Evolutionary conservation across 192 early-diverging fungal genomes (phyloP).

Genomic region (Backusella luteola): DNA sequence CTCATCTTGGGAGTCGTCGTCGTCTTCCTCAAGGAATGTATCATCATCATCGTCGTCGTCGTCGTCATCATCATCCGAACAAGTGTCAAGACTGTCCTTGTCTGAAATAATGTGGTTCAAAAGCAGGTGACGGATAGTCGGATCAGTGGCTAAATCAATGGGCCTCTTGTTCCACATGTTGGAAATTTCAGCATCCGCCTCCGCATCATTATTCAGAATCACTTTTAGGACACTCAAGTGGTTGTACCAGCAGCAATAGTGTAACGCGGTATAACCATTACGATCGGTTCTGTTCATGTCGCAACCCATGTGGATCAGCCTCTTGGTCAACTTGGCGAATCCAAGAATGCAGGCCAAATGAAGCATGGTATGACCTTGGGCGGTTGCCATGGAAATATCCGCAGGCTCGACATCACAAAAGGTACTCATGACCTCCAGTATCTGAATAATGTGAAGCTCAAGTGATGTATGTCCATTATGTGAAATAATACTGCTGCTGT

Average conservation of each 20-base stretch:
- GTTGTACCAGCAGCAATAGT: constrained; percentile 66
- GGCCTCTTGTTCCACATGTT: constrained; percentile 21
- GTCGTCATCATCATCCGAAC: constrained; percentile 8
- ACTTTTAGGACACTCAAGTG: constrained; percentile 49
- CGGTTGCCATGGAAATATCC: constrained; percentile 37
- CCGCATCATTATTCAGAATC: constrained; percentile 39
- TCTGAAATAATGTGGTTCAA: constrained; percentile 5
- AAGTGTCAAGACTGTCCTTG: neutral
- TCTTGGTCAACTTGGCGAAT: constrained; percentile 45
- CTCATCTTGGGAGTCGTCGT: neutral
- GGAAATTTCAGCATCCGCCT: constrained; percentile 13
- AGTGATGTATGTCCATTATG: neutral
- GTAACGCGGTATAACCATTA: constrained; percentile 68
- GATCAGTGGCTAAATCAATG: constrained; percentile 15
- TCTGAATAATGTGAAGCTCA: constrained; percentile 43
- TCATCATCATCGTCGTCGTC: constrained; percentile 8
- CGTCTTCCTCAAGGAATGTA: constrained; percentile 3
- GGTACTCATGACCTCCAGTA: constrained; percentile 37
- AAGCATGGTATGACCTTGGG: constrained; percentile 57
- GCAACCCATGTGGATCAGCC: constrained; percentile 44
- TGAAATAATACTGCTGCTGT: constrained; percentile 27
- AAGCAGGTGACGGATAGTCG: neutral
- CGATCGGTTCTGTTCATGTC: constrained; percentile 53
- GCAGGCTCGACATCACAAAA: constrained; percentile 36
- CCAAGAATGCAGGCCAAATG: constrained; percentile 67